phyloP scores from a whole-genome alignment of 441 rosid genomes.

The Eutrema salsugineum region DNA sequence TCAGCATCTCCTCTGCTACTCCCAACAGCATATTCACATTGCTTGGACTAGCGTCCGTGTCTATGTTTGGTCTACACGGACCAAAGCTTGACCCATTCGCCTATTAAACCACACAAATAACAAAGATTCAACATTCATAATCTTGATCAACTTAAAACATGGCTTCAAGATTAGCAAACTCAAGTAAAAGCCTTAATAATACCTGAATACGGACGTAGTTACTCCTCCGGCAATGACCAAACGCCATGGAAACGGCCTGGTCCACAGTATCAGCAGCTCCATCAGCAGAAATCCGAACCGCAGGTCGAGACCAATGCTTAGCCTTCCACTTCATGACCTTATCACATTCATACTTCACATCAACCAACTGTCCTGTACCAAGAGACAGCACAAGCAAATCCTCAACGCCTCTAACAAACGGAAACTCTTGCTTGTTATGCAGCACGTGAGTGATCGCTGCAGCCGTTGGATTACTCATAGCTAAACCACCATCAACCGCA shows the following conservation, averaged over 20 bases:
- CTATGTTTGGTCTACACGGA: constrained; percentile 56
- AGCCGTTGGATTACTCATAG: constrained; percentile 87
- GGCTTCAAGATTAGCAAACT: not conserved
- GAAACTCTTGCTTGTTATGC: constrained; percentile 93
- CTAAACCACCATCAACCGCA: constrained; percentile 84
- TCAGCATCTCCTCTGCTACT: constrained; percentile 84
- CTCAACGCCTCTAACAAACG: constrained; percentile 91
- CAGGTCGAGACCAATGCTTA: constrained; percentile 90
- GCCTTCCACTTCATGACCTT: constrained; percentile 76
- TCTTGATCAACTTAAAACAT: not conserved
- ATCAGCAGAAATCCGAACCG: constrained; percentile 74
- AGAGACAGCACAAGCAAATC: constrained; percentile 81
- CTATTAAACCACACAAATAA: constrained; percentile 38
- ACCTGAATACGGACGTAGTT: constrained; percentile 95
- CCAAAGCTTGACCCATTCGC: constrained; percentile 79
- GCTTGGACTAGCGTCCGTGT: constrained; percentile 60
- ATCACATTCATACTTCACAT: constrained; percentile 67
- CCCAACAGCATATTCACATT: constrained; percentile 69
- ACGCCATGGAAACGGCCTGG: constrained; percentile 93
- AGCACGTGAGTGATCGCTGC: constrained; percentile 97
- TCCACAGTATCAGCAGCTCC: constrained; percentile 87
- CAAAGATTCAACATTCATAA: not conserved
- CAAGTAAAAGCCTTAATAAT: no score
- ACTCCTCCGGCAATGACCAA: constrained; percentile 68
- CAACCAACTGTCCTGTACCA: constrained; percentile 82